These are phyloP conservation scores for Penicillium parvum DNA, from an alignment of 495 filamentous ascomycete genomes.

Conservation along the genomic window DNA sequence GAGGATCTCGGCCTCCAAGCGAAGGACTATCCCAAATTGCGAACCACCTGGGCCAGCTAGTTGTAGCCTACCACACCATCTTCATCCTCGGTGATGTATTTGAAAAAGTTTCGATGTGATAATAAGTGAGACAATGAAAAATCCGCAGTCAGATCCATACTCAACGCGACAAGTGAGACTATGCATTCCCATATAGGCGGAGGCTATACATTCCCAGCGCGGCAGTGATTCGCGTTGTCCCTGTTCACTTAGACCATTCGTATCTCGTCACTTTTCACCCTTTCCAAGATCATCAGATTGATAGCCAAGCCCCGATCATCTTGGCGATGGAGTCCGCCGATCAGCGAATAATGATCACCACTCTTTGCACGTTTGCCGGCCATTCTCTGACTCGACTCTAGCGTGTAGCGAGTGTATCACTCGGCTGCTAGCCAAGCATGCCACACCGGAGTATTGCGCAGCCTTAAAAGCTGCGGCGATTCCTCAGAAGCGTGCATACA, in stretches of 20 bases:
- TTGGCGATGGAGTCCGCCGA: conserved; percentile 6
- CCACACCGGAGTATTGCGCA: not conserved
- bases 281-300: conserved; percentile 4
- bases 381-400: not conserved
- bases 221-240: not conserved
- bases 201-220: not conserved
- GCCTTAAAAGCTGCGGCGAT: not conserved
- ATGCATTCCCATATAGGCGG: not conserved
- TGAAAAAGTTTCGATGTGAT: no score
- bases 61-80: not conserved
- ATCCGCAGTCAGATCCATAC: not conserved
- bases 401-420: not conserved
- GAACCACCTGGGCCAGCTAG: conserved; percentile 43
- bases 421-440: not conserved
- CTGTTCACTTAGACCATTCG: conserved; percentile 1
- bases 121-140: no score
- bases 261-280: no score
- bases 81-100: no score
- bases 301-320: conserved; percentile 3
- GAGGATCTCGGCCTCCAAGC: conserved; percentile 48
- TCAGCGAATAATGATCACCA: conserved; percentile 10
- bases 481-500: no score
- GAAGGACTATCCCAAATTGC: conserved; percentile 47
- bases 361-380: conserved; percentile 9
- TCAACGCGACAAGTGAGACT: no score